A percentile compares a stretch with the other conserved stretches of the same genome.
phyloP scores from a whole-genome alignment of 2,329 filamentous ascomycete species.

The Sporothrix mexicana region DNA sequence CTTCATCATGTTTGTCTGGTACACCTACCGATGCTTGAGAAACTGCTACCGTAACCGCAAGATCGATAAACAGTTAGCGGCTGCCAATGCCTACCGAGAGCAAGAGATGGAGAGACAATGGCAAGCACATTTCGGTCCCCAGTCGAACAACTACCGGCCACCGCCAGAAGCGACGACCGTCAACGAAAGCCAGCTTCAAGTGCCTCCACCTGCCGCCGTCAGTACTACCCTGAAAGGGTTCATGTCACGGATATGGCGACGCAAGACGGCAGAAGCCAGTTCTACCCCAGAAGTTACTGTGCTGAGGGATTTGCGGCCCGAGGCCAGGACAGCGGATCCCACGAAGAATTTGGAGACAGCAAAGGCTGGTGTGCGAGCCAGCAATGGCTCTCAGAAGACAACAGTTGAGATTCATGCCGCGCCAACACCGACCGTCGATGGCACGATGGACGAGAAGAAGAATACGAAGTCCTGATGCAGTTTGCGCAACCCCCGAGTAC shows the following conservation, averaged over 20 bases:
- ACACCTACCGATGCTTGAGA: too few relatives aligned
- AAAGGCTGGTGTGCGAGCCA: background rate
- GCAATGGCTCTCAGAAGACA: background rate
- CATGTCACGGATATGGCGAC: background rate
- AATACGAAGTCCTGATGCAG: background rate
- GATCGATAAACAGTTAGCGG: too few relatives aligned
- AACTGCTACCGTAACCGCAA: too few relatives aligned
- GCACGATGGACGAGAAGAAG: background rate
- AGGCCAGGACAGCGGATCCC: background rate
- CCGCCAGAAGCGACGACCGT: background rate
- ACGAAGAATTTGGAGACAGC: background rate
- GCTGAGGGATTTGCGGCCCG: background rate
- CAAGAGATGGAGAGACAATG: background rate
- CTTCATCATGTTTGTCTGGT: background rate
- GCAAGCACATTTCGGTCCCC: background rate
- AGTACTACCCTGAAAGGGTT: background rate
- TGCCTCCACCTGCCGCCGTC: background rate
- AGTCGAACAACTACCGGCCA: background rate
- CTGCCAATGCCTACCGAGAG: background rate
- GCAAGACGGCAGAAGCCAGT: background rate
- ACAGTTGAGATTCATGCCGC: background rate
- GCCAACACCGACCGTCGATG: background rate
- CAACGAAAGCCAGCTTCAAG: background rate
- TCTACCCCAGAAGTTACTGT: background rate
- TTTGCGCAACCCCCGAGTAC: background rate